Evolutionary conservation across 2,329 filamentous ascomycete genomes (phyloP), one percentile per base, ranked within the genome.

Genomic region (Coniosporium tulheliwenetii): DNA sequence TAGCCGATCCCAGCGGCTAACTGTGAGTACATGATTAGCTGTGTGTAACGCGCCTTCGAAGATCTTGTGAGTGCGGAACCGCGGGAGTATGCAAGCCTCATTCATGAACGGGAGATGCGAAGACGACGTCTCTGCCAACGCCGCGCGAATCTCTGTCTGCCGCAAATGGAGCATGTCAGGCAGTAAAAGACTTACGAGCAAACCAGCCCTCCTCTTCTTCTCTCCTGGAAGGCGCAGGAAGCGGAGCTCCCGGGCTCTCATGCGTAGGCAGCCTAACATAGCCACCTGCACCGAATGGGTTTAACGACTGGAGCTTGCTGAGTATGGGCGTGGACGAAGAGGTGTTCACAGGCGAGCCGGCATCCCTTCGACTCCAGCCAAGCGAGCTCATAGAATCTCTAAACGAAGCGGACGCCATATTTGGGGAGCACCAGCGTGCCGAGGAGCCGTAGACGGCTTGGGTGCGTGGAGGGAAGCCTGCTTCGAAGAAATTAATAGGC

Each of bases 201-300:
- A 95, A 87, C 78, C 84, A 95, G 48, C 80, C 84, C 64, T 95
- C 91, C 58, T 96, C 89, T 62, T 96, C 91, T 57, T 95, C 87
- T 52, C 87, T 78, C 54, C 87, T 75, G 56, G 62, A 84, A 46
- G 85, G 77, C 45, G 86, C 86, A 40, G 89, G 89, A 39, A 95
- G 66, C 48, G 87, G 86, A 48, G 89, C 86, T 38, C 85, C 86
- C 31, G 84, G 70, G 40, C 54, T 53, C 45, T 94, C 87, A 50
- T 79, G 79, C 39, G 85, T 91, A 42, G 91, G 89, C 39, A 98
- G 77, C 60, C 83, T 79, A 49, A 96, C 81, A 73, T 94, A 93
- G 59, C 87, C 86, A 58, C 80, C 73, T 55, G 80, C 74, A 42
- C 79, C 76, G 60, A 96, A 96, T 1, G 89, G 89, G 62, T 95